Conservation (phyloP, 2,329 filamentous ascomycete genomes). For the Calonectria ilicicola region DNA sequence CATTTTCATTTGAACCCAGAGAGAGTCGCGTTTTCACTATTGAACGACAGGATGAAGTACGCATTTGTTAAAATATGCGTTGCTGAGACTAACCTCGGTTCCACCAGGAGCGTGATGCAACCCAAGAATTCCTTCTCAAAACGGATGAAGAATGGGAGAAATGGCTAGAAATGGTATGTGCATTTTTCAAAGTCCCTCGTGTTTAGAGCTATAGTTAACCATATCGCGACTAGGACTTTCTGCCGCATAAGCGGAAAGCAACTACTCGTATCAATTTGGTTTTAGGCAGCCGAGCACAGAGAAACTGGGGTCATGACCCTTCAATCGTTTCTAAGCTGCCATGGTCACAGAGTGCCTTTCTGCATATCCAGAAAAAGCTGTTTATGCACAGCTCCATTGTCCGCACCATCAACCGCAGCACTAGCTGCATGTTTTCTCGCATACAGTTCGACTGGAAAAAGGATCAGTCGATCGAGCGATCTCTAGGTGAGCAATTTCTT, state of each 20-base stretch:
- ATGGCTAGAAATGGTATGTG: neutral
- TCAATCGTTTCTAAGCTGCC: neutral
- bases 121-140: neutral
- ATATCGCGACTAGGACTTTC: neutral
- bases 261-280: neutral
- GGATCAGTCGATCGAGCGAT: neutral
- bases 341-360: neutral
- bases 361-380: neutral
- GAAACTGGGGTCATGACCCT: neutral
- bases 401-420: slow-evolving; percentile 25
- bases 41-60: neutral
- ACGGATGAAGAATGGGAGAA: neutral
- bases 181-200: too few species aligned
- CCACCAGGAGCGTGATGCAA: neutral
- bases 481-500: neutral
- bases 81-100: too few species aligned
- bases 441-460: neutral
- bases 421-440: slow-evolving; percentile 22
- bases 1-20: neutral
- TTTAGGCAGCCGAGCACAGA: neutral
- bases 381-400: slow-evolving; percentile 20
- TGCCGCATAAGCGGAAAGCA: neutral
- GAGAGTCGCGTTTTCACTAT: neutral
- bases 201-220: neutral
- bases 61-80: too few species aligned